phyloP scores from a whole-genome alignment of 2,329 filamentous ascomycete species.

The Epichloe festucae region DNA sequence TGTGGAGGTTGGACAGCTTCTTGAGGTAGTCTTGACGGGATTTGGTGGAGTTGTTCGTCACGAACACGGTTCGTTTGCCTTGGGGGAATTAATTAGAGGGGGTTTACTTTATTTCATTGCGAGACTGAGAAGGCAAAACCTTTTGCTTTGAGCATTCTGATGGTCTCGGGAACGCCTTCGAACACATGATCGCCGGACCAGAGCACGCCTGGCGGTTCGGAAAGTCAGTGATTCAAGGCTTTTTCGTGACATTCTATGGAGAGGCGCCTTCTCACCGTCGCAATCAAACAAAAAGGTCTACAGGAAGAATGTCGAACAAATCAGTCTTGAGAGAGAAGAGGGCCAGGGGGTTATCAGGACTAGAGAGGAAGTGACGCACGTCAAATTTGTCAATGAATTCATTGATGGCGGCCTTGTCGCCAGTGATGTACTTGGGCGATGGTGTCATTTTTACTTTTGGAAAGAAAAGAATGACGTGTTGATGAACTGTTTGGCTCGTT shows the following conservation, averaged over 20 bases:
- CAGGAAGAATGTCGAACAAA: background rate
- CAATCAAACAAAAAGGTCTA: slow-evolving; percentile 77
- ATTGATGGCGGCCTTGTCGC: slow-evolving; percentile 62
- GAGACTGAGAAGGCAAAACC: slow-evolving; percentile 39
- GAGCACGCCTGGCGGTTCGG: slow-evolving; percentile 55
- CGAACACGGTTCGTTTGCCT: slow-evolving; percentile 91
- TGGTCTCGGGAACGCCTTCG: slow-evolving; percentile 69
- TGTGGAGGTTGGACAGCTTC: slow-evolving; percentile 73
- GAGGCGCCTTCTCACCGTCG: slow-evolving; percentile 53
- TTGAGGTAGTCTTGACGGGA: slow-evolving; percentile 84
- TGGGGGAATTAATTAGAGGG: background rate
- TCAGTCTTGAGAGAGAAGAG: background rate
- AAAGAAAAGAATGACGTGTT: background rate
- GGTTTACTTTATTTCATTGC: background rate
- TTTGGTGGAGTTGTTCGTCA: slow-evolving; percentile 98
- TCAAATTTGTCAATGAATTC: slow-evolving; percentile 86
- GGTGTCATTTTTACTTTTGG: slow-evolving; percentile 11
- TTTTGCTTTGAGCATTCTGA: slow-evolving; percentile 69
- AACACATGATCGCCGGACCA: slow-evolving; percentile 94
- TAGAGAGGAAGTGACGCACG: slow-evolving; percentile 40
- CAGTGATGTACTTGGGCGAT: slow-evolving; percentile 56
- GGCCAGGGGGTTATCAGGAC: background rate
- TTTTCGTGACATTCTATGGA: background rate
- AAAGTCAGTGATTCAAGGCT: slow-evolving; percentile 1
- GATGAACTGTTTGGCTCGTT: background rate